Conservation (phyloP, 2,329 filamentous ascomycete genomes). For the Delphinella strobiligena region DNA sequence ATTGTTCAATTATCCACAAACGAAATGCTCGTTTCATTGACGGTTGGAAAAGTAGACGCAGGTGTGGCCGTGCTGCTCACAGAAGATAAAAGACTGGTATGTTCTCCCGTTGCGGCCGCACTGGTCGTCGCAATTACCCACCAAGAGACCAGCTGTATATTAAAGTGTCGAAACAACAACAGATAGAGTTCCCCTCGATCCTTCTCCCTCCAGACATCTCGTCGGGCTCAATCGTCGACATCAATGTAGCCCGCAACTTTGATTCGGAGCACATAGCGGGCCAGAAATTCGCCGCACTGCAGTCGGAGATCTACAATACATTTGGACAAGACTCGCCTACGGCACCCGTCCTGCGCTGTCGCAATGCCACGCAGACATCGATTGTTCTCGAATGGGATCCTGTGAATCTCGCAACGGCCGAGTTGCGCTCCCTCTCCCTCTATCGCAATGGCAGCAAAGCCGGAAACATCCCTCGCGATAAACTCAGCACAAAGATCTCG, state of each 20-base stretch:
- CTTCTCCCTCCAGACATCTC: conserved; percentile 90
- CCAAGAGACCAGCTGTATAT: background rate
- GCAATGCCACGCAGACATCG: conserved; percentile 97
- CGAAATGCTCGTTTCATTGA: conserved; percentile 93
- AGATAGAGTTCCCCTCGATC: conserved; percentile 99
- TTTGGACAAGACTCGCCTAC: conserved; percentile 73
- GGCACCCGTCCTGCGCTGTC: conserved; percentile 71
- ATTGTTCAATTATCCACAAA: no score
- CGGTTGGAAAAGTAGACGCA: conserved; percentile 97
- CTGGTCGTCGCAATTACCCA: no score
- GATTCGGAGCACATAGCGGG: conserved; percentile 64
- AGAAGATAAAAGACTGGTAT: conserved; percentile 88
- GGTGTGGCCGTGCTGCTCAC: conserved; percentile 95
- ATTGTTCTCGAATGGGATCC: conserved; percentile 98
- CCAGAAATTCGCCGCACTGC: conserved; percentile 68
- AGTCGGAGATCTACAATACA: conserved; percentile 73
- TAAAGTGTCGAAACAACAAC: no score
- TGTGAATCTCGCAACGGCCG: conserved; percentile 81
- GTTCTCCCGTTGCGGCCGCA: no score
- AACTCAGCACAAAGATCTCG: conserved; percentile 92
- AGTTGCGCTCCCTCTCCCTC: conserved; percentile 75
- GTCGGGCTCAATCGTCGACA: conserved; percentile 94
- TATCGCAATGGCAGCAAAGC: conserved; percentile 97
- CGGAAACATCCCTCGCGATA: conserved; percentile 82
- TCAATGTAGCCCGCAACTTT: conserved; percentile 81